phyloP scores from a whole-genome alignment of 2,329 filamentous ascomycete genomes.

The Colletotrichum sp. region DNA sequence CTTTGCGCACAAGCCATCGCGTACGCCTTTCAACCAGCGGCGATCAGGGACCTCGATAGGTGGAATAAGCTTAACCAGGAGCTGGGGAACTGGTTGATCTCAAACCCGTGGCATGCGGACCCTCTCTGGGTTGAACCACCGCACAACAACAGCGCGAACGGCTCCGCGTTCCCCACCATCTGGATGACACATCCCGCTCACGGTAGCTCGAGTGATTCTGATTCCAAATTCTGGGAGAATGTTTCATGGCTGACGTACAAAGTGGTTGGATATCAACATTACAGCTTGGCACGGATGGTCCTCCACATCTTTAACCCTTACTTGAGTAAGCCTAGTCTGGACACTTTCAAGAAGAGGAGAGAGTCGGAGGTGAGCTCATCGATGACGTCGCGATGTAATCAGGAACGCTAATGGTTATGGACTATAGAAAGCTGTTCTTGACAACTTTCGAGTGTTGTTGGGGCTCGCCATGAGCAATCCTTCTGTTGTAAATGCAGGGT shows the following conservation, averaged over 20 bases:
- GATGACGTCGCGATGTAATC: accelerated
- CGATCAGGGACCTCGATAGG: conserved; percentile 23
- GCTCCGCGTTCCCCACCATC: conserved; percentile 15
- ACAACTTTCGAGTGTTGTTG: conserved; percentile 26
- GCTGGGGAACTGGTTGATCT: conserved; percentile 25
- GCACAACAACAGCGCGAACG: background rate
- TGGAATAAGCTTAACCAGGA: conserved; percentile 26
- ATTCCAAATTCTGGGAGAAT: accelerated
- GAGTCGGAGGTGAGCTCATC: conserved; percentile 19
- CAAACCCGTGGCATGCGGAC: conserved; percentile 20
- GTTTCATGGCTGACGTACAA: accelerated
- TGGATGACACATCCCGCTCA: conserved; percentile 11
- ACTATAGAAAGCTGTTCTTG: conserved; percentile 22
- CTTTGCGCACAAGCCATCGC: conserved; percentile 34
- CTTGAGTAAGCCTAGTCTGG: conserved; percentile 25
- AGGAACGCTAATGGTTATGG: background rate
- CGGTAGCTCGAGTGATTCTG: background rate
- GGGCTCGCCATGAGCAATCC: conserved; percentile 30
- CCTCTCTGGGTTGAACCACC: conserved; percentile 7
- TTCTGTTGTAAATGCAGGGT: conserved; percentile 24
- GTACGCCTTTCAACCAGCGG: conserved; percentile 33
- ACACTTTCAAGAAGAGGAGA: conserved; percentile 23
- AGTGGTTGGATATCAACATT: conserved; percentile 43
- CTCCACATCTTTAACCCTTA: conserved; percentile 41
- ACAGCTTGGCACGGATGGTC: conserved; percentile 42